Conservation (phyloP, 345 rosid genomes). For the Noccaea bulbosa region DNA sequence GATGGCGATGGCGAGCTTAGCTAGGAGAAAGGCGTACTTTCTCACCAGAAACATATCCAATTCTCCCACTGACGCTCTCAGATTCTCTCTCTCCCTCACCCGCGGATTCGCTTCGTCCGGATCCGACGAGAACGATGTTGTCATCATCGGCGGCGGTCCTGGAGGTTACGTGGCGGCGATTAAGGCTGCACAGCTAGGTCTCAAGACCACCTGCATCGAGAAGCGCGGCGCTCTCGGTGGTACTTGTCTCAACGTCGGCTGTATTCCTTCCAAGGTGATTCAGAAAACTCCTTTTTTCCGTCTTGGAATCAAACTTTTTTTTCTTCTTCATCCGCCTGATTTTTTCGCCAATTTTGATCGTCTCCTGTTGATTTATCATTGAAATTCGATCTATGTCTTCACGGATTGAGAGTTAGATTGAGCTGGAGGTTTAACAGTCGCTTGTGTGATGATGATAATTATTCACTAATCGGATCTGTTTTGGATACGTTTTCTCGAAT, state of each 20-base stretch:
- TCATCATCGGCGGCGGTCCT: constrained; percentile 96
- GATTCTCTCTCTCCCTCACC: constrained; percentile 62
- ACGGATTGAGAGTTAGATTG: constrained; percentile 15
- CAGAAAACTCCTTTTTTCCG: background rate
- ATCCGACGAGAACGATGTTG: constrained; percentile 96
- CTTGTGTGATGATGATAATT: constrained; percentile 24
- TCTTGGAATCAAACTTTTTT: background rate
- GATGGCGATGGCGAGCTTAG: constrained; percentile 93
- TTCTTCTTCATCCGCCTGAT: background rate
- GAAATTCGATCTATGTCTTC: constrained; percentile 22
- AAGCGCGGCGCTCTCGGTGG: constrained; percentile 98
- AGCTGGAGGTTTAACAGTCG: constrained; percentile 18
- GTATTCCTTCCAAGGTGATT: constrained; percentile 96
- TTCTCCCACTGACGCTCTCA: constrained; percentile 55
- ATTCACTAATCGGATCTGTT: constrained; percentile 26
- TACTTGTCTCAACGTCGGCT: constrained; percentile 98
- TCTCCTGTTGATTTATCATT: background rate
- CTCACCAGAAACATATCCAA: constrained; percentile 61
- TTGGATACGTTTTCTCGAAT: background rate
- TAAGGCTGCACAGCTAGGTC: constrained; percentile 97
- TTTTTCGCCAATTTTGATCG: background rate
- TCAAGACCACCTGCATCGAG: constrained; percentile 97
- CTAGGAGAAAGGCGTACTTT: constrained; percentile 70
- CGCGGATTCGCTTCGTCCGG: constrained; percentile 79
- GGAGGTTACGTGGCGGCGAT: constrained; percentile 99